Evolutionary conservation across 2,329 filamentous ascomycete genomes (phyloP).

Genomic region (Penicillium frequentans): DNA sequence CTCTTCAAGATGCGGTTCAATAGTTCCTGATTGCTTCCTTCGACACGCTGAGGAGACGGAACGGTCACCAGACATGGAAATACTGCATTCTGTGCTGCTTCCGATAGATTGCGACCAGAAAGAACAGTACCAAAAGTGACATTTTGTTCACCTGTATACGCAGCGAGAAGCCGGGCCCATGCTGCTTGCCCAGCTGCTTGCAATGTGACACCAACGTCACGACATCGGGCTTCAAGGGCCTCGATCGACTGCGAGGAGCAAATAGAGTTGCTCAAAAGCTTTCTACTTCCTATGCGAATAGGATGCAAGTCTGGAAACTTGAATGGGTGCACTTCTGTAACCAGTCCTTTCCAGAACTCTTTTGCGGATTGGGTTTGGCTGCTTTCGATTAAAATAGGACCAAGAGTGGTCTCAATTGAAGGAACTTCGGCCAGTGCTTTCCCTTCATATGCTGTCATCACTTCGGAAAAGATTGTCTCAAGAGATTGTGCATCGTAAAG

Average conservation of each 20-base stretch:
- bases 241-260: constrained; percentile 42
- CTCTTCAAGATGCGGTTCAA: constrained; percentile 64
- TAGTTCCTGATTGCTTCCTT: constrained; percentile 56
- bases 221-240: constrained; percentile 58
- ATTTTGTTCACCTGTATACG: constrained; percentile 71
- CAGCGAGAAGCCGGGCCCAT: constrained; percentile 73
- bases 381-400: constrained; percentile 45
- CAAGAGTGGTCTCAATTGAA: constrained; percentile 46
- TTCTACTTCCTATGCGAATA: constrained; percentile 42
- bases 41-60: constrained; percentile 65
- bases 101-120: constrained; percentile 66
- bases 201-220: constrained; percentile 63
- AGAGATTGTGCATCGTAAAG: constrained; percentile 83
- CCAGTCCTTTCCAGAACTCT: constrained; percentile 64
- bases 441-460: constrained; percentile 47
- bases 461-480: constrained; percentile 61
- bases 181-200: constrained; percentile 74
- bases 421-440: constrained; percentile 19
- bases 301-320: constrained; percentile 78
- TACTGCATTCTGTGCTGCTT: constrained; percentile 58
- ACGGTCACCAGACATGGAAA: constrained; percentile 84
- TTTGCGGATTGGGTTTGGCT: constrained; percentile 33
- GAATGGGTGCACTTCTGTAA: constrained; percentile 58
- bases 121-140: constrained; percentile 80
- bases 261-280: constrained; percentile 35